Evolutionary conservation across 1,284 basidiomycete genomes (phyloP).

Genomic region (Mycosarcoma mackinlayi): DNA sequence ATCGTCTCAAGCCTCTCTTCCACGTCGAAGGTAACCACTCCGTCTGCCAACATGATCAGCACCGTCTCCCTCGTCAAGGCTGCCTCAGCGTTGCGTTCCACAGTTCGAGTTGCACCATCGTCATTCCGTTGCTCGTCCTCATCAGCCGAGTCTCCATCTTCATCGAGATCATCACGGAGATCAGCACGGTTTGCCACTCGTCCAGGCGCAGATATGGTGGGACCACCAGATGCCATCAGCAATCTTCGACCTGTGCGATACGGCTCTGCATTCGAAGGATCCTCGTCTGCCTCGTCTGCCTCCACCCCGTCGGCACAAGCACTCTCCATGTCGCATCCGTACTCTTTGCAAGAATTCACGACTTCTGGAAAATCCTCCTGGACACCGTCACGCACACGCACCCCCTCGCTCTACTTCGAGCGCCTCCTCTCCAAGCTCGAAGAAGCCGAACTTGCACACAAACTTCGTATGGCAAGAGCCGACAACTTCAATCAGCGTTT

Average conservation of each 20-base stretch:
- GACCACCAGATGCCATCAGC: slow-evolving; percentile 60
- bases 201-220: slow-evolving; percentile 52
- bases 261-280: slow-evolving; percentile 47
- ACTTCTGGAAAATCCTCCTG: slow-evolving; percentile 21
- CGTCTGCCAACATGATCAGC: neutral
- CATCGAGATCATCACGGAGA: slow-evolving; percentile 14
- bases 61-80: neutral
- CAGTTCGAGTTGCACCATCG: neutral
- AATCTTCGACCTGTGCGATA: slow-evolving; percentile 65
- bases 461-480: slow-evolving; percentile 52
- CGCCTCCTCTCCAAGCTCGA: slow-evolving; percentile 51
- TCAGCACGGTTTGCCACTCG: slow-evolving; percentile 40
- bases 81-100: neutral
- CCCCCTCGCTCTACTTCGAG: slow-evolving; percentile 47
- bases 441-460: slow-evolving; percentile 58
- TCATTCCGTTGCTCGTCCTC: slow-evolving; percentile 1
- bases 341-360: slow-evolving; percentile 63
- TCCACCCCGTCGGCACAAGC: slow-evolving; percentile 3
- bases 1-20: slow-evolving; percentile 1
- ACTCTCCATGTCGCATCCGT: slow-evolving; percentile 51
- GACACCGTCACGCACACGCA: neutral
- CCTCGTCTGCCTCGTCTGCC: slow-evolving; percentile 6
- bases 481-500: slow-evolving; percentile 66
- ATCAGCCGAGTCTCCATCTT: slow-evolving; percentile 6
- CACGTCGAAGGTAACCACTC: neutral